Evolutionary conservation across 148 eudicot genomes (phyloP), one percentile per base, ranked within the genome.

Genomic region (Arctostaphylos glauca): DNA sequence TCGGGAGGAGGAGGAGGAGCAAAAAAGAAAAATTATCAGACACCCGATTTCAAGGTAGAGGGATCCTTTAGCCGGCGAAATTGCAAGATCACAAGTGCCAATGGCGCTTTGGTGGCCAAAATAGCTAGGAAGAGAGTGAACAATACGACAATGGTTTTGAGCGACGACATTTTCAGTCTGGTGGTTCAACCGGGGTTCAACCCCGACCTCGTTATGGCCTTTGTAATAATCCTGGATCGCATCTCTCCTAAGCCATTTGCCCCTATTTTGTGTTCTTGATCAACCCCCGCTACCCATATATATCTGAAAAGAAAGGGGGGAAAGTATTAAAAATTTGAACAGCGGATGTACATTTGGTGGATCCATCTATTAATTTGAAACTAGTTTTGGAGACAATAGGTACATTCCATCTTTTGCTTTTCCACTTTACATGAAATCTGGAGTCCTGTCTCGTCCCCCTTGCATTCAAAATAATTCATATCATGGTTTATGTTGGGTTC

Each of bases 191-290:
- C 87, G 0, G 87, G 81, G 2, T 81, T 81, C 16, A 81, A 85
- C 23, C 74, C 81, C 19, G 48, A 81, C 0, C 72, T 82, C 62
- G 15, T 82, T 9, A 82, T 78, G 87, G 84, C 87, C 53, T 85
- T 85, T 16, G 82, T 85, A n/a, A 13, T 85, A 8, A 43, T 85
- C 38, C 78, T 85, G n/a, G 87, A 81, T 81, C 84, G 87, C 21
- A 85, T 85, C 12, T 81, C 79, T 78, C 43, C 52, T 18, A 84
- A 84, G 66, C 76, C 83, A 6, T 84, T 47, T 53, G 46, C 83
- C 15, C 83, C 86, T 23, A 5, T 80, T 80, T 19, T 84, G 43
- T 84, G 83, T 50, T 80, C 74, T 66, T 66, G 25, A 50, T 76
- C 38, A 21, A 21, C 9, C 21, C 4, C 10, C 44, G n/a, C n/a